Evolutionary conservation across 2,329 filamentous ascomycete genomes (phyloP).

Genomic region (Penicillium paneum): DNA sequence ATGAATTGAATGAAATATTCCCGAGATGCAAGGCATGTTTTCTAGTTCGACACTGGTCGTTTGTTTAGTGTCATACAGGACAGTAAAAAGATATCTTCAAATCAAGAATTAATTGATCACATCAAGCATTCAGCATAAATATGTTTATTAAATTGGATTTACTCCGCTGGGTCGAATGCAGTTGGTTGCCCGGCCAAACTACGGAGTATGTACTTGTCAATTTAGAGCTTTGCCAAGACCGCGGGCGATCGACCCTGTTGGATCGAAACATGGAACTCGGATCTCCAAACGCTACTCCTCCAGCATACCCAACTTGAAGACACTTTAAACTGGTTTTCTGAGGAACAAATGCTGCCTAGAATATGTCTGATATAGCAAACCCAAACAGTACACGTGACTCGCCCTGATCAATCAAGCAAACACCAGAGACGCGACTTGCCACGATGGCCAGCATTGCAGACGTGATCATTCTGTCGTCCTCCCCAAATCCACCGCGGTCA

Average conservation of each 20-base stretch:
- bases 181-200: constrained; percentile 36
- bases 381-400: neutral
- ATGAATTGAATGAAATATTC: constrained; percentile 1
- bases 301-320: neutral
- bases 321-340: neutral
- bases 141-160: neutral
- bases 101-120: neutral
- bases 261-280: neutral
- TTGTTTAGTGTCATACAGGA: neutral
- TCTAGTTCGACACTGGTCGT: neutral
- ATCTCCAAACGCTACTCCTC: neutral
- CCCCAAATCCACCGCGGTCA: constrained; percentile 34
- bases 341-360: neutral
- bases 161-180: constrained; percentile 6
- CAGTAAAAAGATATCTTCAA: neutral
- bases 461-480: constrained; percentile 43
- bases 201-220: neutral
- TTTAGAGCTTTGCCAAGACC: constrained; percentile 38
- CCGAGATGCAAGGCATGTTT: neutral
- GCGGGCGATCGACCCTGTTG: constrained; percentile 10
- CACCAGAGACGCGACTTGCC: constrained; percentile 12
- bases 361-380: neutral
- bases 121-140: neutral
- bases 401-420: constrained; percentile 1
- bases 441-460: constrained; percentile 40